Conservation (phyloP, 805 yeast genomes). For the Saccharomycopsis sp. region DNA sequence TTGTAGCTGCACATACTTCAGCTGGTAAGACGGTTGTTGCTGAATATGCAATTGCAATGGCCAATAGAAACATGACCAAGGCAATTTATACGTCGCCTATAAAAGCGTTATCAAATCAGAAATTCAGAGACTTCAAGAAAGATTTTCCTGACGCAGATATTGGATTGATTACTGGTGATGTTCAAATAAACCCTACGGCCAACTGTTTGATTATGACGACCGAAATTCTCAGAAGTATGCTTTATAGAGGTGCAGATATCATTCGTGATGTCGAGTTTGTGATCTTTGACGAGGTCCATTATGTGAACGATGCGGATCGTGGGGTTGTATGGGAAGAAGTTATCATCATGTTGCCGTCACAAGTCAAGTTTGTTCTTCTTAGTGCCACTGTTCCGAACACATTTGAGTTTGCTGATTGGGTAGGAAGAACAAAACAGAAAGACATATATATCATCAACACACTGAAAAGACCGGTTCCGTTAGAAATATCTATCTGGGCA, state of each 20-base stretch:
- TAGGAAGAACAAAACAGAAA: constrained; percentile 92
- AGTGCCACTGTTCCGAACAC: constrained; percentile 99
- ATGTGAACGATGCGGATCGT: constrained; percentile 92
- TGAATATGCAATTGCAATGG: constrained; percentile 97
- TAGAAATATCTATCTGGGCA: constrained; percentile 83
- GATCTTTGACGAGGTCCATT: constrained; percentile 96
- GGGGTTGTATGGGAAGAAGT: constrained; percentile 99
- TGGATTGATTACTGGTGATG: constrained; percentile 96
- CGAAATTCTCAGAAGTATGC: constrained; percentile 90
- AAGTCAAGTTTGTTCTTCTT: constrained; percentile 81
- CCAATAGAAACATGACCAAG: constrained; percentile 91
- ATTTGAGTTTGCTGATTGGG: constrained; percentile 96
- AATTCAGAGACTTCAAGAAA: constrained; percentile 80
- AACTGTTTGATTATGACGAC: constrained; percentile 97
- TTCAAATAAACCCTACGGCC: constrained; percentile 94
- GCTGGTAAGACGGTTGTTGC: constrained; percentile 99
- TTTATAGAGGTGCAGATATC: constrained; percentile 92
- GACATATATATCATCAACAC: constrained; percentile 96
- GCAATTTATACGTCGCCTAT: constrained; percentile 95
- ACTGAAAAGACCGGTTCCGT: constrained; percentile 93
- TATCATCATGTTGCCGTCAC: constrained; percentile 94
- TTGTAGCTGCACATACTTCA: constrained; percentile 97
- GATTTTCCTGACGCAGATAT: constrained; percentile 78
- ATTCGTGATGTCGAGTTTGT: constrained; percentile 97
- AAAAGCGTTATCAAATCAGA: constrained; percentile 84